Conservation (phyloP, 2,329 filamentous ascomycete genomes). For the Colletotrichum sp. region DNA sequence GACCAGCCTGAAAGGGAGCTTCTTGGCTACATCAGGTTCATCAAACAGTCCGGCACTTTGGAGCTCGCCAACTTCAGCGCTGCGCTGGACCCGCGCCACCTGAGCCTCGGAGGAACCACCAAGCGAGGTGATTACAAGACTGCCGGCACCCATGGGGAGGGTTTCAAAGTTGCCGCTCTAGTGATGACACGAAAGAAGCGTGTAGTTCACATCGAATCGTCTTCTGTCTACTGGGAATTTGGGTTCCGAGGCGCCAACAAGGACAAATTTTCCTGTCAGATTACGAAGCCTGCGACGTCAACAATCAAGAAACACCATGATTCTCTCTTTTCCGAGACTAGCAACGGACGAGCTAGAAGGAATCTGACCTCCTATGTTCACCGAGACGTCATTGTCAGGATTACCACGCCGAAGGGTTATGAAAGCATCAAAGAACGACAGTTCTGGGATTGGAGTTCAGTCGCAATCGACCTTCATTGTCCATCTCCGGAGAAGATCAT, state of each 20-base stretch:
- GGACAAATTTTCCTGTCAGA: background rate
- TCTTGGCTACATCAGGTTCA: background rate
- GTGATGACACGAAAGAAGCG: background rate
- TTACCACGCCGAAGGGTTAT: background rate
- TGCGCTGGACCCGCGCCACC: background rate
- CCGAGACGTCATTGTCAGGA: background rate
- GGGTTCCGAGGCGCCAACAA: background rate
- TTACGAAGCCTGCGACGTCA: background rate
- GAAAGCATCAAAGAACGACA: fast-evolving
- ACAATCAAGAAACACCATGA: background rate
- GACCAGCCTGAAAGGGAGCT: background rate
- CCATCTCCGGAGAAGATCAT: background rate
- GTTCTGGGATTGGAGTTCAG: background rate
- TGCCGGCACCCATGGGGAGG: background rate
- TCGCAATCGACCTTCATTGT: background rate
- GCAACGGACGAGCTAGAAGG: background rate
- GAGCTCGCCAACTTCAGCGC: background rate
- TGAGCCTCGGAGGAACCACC: background rate
- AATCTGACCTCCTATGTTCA: fast-evolving
- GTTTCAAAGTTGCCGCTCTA: background rate
- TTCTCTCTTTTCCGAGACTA: background rate
- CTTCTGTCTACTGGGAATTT: background rate
- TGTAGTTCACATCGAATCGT: background rate
- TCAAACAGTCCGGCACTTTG: background rate
- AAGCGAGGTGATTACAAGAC: background rate